phyloP scores from a whole-genome alignment of 169 alveolate genomes.

The Eimeria zaria region DNA sequence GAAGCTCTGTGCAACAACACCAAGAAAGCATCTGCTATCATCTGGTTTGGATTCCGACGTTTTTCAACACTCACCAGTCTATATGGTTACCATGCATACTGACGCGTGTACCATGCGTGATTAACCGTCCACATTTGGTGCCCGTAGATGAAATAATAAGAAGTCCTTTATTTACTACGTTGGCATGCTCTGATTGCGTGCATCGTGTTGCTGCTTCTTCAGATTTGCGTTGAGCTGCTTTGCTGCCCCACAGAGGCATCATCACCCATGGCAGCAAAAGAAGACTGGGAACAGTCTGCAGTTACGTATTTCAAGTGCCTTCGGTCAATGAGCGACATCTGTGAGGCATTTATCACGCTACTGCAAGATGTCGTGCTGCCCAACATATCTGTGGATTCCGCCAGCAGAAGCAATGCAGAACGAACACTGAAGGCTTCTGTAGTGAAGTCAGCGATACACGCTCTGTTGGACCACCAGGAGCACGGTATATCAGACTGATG shows the following conservation, averaged over 20 bases:
- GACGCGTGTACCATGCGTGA: background rate
- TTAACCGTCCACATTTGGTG: background rate
- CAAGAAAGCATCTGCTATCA: background rate
- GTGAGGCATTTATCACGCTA: slow-evolving; percentile 63
- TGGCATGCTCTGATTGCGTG: background rate
- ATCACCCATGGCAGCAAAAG: slow-evolving; percentile 22
- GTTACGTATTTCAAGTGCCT: slow-evolving; percentile 33
- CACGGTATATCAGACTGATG: background rate
- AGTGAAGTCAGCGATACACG: slow-evolving; percentile 55
- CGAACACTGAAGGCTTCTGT: slow-evolving; percentile 47
- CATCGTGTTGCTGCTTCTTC: background rate
- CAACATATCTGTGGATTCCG: background rate
- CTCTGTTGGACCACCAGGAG: slow-evolving; percentile 20
- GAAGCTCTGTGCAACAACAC: background rate
- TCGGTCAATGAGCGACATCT: slow-evolving; percentile 68
- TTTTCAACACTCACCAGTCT: background rate
- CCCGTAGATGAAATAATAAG: background rate
- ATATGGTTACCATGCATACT: background rate
- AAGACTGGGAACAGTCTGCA: slow-evolving; percentile 32
- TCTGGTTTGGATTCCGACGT: background rate
- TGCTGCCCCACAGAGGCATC: slow-evolving; percentile 58
- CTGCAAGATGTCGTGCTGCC: slow-evolving; percentile 63
- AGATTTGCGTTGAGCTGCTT: slow-evolving; percentile 73
- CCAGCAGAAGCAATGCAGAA: slow-evolving; percentile 40
- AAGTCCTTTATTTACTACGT: background rate